Evolutionary conservation across 1,284 basidiomycete species (phyloP).

Genomic region (Tilletia caries): DNA sequence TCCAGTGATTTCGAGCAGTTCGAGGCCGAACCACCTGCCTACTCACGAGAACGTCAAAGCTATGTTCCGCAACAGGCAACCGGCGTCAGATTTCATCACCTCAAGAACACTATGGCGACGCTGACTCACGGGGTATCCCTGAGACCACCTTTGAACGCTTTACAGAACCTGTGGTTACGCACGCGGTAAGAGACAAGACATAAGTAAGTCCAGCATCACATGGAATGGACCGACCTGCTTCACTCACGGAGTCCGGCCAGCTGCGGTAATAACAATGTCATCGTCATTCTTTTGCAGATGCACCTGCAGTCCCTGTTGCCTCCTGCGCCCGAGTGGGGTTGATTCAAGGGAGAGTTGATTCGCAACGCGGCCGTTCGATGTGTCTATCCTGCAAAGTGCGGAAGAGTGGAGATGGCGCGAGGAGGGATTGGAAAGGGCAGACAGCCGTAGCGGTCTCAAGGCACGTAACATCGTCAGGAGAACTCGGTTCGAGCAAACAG

Average conservation of each 20-base stretch:
- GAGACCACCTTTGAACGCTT: slow-evolving; percentile 72
- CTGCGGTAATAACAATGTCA: slow-evolving; percentile 70
- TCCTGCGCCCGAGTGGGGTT: too few relatives aligned
- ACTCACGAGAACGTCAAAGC: slow-evolving; percentile 25
- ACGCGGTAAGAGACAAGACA: background rate
- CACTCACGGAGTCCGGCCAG: slow-evolving; percentile 66
- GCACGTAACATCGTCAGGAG: too few relatives aligned
- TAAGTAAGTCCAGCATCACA: background rate
- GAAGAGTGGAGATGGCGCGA: background rate
- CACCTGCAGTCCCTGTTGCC: slow-evolving; percentile 35
- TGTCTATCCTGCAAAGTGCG: background rate
- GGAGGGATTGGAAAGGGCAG: too few relatives aligned
- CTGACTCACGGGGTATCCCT: slow-evolving; percentile 64
- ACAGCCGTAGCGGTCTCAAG: too few relatives aligned
- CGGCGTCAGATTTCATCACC: background rate
- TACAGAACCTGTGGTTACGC: slow-evolving; percentile 59
- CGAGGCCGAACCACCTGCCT: background rate
- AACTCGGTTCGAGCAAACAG: too few relatives aligned
- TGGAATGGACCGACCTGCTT: background rate
- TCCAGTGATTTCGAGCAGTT: background rate
- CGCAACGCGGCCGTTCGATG: too few relatives aligned
- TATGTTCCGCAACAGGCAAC: background rate
- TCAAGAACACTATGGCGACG: too few relatives aligned
- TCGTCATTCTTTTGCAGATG: slow-evolving; percentile 38
- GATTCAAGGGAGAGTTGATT: too few relatives aligned